These are phyloP conservation scores for Hibiscus tridactylites DNA, from an alignment of 345 rosid species.

Conservation along the genomic window DNA sequence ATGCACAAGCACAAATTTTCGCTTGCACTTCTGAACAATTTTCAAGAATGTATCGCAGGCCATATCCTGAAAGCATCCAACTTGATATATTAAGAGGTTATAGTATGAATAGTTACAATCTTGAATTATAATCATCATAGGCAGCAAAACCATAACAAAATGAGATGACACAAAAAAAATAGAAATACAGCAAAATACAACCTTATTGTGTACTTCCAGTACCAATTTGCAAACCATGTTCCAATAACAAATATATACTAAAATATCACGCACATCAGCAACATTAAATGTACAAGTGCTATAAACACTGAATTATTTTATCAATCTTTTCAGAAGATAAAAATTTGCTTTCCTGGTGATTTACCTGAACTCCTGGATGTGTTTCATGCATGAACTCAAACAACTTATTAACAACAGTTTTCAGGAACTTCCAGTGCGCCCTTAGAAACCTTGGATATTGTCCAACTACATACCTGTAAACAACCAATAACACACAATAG, in stretches of 20 bases:
- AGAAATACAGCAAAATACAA: background rate
- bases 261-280: background rate
- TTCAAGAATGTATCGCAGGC: slow-evolving; percentile 99
- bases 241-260: background rate
- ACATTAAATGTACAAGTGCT: background rate
- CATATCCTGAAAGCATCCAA: slow-evolving; percentile 64
- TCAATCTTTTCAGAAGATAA: background rate
- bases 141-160: background rate
- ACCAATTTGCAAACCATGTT: background rate
- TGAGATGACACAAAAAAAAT: background rate
- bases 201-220: background rate
- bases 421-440: slow-evolving; percentile 98
- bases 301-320: background rate
- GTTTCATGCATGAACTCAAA: slow-evolving; percentile 99
- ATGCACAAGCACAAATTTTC: slow-evolving; percentile 91
- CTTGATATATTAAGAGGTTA: background rate
- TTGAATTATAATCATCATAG: background rate
- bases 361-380: slow-evolving; percentile 99
- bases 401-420: slow-evolving; percentile 96
- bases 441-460: slow-evolving; percentile 98
- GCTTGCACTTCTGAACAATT: slow-evolving; percentile 98
- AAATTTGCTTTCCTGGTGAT: background rate
- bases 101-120: slow-evolving; percentile 3
- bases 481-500: slow-evolving; percentile 11
- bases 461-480: slow-evolving; percentile 94